These are phyloP conservation scores for Auriscalpium microsporum DNA, from an alignment of 768 basidiomycete species.

Conservation along the genomic window DNA sequence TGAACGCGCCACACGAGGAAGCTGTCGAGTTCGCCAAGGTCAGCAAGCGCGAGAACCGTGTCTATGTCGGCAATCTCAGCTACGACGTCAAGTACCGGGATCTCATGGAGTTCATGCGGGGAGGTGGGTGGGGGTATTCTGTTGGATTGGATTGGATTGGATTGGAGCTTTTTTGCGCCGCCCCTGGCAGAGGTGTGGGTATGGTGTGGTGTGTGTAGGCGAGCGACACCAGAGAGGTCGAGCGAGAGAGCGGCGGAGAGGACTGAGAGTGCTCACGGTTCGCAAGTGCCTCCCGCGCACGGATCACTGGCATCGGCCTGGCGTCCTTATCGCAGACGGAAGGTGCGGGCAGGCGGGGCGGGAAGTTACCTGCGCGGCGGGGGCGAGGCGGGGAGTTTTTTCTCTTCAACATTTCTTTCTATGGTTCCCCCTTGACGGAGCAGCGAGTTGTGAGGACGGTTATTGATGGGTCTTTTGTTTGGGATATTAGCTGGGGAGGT, in stretches of 20 bases:
- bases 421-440: slow-evolving; percentile 31
- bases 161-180: slow-evolving; percentile 3
- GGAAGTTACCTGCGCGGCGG: neutral
- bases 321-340: neutral
- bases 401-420: slow-evolving; percentile 29
- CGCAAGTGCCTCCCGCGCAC: neutral
- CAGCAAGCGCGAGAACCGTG: slow-evolving; percentile 96
- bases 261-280: neutral
- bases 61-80: slow-evolving; percentile 97
- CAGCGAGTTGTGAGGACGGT: slow-evolving; percentile 67
- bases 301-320: neutral
- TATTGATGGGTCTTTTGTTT: slow-evolving; percentile 91
- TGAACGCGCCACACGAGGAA: slow-evolving; percentile 88
- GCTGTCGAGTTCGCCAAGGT: slow-evolving; percentile 92
- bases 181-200: slow-evolving; percentile 2
- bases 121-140: slow-evolving; percentile 93
- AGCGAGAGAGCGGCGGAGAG: neutral
- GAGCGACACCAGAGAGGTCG: neutral
- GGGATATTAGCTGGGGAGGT: slow-evolving; percentile 97
- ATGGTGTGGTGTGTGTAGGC: neutral
- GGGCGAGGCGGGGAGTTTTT: slow-evolving; percentile 15
- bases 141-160: slow-evolving; percentile 40
- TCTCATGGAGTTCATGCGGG: slow-evolving; percentile 99
- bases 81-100: slow-evolving; percentile 99
- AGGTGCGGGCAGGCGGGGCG: neutral